These are phyloP conservation scores for Rhazya stricta DNA, from an alignment of 257 asterid species.

Conservation along the genomic window DNA sequence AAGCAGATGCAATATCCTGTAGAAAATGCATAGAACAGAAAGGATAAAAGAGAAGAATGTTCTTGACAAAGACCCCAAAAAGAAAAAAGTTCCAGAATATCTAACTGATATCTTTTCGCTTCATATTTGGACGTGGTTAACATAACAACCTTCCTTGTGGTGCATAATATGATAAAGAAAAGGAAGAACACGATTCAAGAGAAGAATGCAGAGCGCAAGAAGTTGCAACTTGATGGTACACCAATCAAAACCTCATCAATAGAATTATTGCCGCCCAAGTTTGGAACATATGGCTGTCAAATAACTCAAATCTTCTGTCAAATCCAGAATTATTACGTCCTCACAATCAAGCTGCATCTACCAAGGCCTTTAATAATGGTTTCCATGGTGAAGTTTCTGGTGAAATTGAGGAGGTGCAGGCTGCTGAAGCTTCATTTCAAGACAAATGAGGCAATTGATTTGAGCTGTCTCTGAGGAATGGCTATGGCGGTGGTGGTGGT, in stretches of 20 bases:
- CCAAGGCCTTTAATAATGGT: conserved; percentile 51
- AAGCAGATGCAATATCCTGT: neutral
- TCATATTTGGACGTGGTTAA: no score
- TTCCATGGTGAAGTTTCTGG: conserved; percentile 39
- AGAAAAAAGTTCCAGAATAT: neutral
- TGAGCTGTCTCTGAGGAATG: conserved; percentile 14
- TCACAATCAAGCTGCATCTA: conserved; percentile 71
- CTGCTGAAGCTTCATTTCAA: conserved; percentile 23
- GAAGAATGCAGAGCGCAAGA: neutral
- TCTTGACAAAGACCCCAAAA: neutral
- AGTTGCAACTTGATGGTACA: neutral
- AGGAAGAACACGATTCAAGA: neutral
- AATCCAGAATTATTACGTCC: no score
- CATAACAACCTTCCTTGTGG: neutral
- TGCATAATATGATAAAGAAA: neutral
- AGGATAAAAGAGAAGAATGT: neutral
- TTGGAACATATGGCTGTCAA: no score
- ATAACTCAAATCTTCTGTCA: no score
- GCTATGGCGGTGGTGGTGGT: no score
- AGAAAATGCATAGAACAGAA: neutral
- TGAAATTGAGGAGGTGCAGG: conserved; percentile 32
- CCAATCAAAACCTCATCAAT: no score
- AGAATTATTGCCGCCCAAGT: no score
- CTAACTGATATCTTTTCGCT: neutral
- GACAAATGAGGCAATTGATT: conserved; percentile 5